Base-by-base conservation (phyloP, 768 basidiomycete genomes). In the Auricularia sp. region DNA sequence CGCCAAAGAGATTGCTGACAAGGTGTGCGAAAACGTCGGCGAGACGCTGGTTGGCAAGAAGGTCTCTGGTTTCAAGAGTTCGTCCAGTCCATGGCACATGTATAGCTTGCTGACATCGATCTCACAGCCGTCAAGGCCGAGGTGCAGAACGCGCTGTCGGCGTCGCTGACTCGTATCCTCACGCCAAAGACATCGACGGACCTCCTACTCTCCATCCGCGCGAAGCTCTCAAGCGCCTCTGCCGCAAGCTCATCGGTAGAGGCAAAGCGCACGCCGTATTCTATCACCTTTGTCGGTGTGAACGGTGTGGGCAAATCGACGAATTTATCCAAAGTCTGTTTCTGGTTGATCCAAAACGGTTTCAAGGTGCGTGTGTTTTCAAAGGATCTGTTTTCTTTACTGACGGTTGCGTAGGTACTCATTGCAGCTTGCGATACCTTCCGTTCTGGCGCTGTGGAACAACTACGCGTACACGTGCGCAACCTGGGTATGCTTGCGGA, bases 401-500 rank as follows among this genome's bases (percentile, higher is more conserved):
- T 76, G 98, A 99, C 71, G 3, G 87, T 89, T 6, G 75, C 96
- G 44, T 81, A 89, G 47, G 96, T 99, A 51, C 80, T 99, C 68
- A 98, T 99, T 70, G 97, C 97, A 54, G 97, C 97, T 13, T 99
- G 97, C 73, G 97, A 99, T 73, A 98, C 97, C 6, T 99, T 99
- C 80, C 80, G 96, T 85, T 87, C 70, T 47, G 97, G 97, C 54
- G 97, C 97, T 3, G 97, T 99, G 51, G 97, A 99, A 77, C 97
- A 99, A 74, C 81, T 99, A 42, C 84, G 96, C 13, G 95, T 98
- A 18, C 97, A 99, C 75, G 95, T 98, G 35, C 83, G 93, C 64
- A 99, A 99, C 75, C 74, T 99, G 69, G 86, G 92, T 65, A 89
- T 89, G 87, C 79, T 99, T 36, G 82, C 81, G 2, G 82, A 88